These are phyloP conservation scores for Fusarium mundagurra DNA, from an alignment of 2,329 filamentous ascomycete genomes.

Conservation along the genomic window DNA sequence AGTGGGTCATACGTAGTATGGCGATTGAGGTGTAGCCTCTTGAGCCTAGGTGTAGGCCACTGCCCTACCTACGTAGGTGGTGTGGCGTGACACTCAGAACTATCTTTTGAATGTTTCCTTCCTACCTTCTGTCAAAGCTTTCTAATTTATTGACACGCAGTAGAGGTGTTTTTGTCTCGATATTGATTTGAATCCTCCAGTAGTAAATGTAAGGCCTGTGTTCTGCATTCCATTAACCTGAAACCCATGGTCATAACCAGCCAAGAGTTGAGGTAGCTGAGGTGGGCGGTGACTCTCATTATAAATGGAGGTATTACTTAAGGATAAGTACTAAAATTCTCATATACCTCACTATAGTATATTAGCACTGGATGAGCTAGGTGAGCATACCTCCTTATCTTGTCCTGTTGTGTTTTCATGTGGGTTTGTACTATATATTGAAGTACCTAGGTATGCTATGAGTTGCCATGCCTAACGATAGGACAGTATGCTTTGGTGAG, in stretches of 20 bases:
- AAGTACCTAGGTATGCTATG: neutral
- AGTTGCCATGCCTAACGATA: neutral
- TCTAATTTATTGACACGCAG: neutral
- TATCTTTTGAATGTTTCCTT: neutral
- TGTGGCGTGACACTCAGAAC: slow-evolving; percentile 1
- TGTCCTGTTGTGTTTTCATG: neutral
- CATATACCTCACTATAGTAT: neutral
- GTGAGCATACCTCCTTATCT: neutral
- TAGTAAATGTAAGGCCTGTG: neutral
- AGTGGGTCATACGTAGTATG: neutral
- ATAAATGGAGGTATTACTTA: neutral
- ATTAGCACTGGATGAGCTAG: neutral
- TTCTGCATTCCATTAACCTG: neutral
- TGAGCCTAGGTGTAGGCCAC: neutral
- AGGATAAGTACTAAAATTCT: neutral
- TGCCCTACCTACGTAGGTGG: neutral
- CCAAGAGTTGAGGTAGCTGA: neutral
- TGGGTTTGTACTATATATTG: no score
- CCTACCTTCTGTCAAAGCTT: neutral
- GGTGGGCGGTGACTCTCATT: neutral
- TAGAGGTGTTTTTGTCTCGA: no score
- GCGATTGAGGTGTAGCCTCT: neutral
- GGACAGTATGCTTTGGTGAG: neutral
- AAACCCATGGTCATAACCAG: neutral
- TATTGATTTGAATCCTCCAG: neutral